Evolutionary conservation across 1,284 basidiomycete species (phyloP).

Genomic region (Rhizoctonia solani): DNA sequence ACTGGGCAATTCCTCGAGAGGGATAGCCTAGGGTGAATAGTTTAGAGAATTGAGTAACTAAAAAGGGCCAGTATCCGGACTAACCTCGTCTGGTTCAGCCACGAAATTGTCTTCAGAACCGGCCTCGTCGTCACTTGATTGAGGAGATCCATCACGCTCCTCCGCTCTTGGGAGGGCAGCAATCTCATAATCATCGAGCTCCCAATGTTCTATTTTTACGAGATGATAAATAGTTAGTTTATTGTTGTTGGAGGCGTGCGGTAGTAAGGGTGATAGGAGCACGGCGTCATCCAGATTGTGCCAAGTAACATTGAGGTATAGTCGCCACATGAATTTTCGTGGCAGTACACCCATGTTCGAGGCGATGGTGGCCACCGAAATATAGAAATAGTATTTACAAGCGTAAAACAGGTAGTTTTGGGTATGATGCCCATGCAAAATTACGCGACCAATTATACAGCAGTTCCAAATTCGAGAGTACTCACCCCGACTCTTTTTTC

Average conservation of each 20-base stretch:
- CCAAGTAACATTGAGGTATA: neutral
- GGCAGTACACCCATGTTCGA: slow-evolving; percentile 22
- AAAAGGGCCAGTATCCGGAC: neutral
- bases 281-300: neutral
- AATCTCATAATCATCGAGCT: slow-evolving; percentile 33
- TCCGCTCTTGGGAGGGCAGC: neutral
- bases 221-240: slow-evolving; percentile 5
- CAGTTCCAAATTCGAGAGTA: slow-evolving; percentile 48
- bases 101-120: slow-evolving; percentile 30
- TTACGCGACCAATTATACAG: slow-evolving; percentile 22
- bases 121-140: slow-evolving; percentile 24
- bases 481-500: slow-evolving; percentile 76
- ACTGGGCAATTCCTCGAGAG: neutral
- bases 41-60: neutral
- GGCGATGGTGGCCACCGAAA: neutral
- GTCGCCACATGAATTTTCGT: slow-evolving; percentile 16
- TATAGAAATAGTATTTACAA: slow-evolving; percentile 26
- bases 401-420: neutral
- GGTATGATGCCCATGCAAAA: slow-evolving; percentile 1
- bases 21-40: neutral
- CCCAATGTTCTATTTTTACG: slow-evolving; percentile 33
- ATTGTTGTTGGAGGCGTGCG: neutral
- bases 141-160: neutral
- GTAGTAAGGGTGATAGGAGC: neutral
- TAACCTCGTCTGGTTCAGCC: neutral